Percentiles rank a stretch among this genome's conserved stretches.
Conservation (phyloP, 371 early-diverging fungal species). For the Rhizopus sp. region DNA sequence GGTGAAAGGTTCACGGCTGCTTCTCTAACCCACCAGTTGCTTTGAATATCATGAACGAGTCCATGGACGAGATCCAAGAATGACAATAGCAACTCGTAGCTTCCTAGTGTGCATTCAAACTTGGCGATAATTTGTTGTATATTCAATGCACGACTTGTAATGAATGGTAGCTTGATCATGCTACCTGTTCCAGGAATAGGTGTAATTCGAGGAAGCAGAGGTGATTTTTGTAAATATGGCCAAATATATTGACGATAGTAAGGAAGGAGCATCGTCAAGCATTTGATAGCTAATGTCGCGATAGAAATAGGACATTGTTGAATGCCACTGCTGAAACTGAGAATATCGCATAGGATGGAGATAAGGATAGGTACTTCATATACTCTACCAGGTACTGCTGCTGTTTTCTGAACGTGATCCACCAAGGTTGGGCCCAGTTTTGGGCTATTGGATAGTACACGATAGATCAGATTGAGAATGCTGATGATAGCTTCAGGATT, state of each 20-base stretch:
- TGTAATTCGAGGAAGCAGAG: constrained; percentile 32
- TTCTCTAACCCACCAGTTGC: constrained; percentile 34
- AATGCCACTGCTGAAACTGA: constrained; percentile 20
- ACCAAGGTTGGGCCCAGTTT: constrained; percentile 24
- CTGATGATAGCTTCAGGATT: constrained; percentile 23
- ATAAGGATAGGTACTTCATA: constrained; percentile 24
- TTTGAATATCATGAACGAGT: constrained; percentile 40
- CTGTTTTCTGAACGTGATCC: constrained; percentile 29
- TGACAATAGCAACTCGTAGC: constrained; percentile 35
- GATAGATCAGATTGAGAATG: constrained; percentile 34
- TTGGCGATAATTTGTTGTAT: constrained; percentile 39
- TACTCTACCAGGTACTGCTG: not conserved
- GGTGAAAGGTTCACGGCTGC: not conserved
- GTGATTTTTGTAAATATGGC: constrained; percentile 31
- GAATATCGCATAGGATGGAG: constrained; percentile 28
- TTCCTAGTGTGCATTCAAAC: constrained; percentile 33
- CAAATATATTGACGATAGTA: constrained; percentile 33
- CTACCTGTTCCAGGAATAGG: not conserved
- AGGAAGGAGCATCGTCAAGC: constrained; percentile 39
- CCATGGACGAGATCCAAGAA: constrained; percentile 46
- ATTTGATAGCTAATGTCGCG: constrained; percentile 30
- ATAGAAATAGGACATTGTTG: constrained; percentile 21
- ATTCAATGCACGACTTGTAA: constrained; percentile 17
- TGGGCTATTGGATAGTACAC: constrained; percentile 23
- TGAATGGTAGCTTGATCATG: constrained; percentile 5